Conservation (phyloP, 352 stramenopile genomes). For the Pythium rishiriense region DNA sequence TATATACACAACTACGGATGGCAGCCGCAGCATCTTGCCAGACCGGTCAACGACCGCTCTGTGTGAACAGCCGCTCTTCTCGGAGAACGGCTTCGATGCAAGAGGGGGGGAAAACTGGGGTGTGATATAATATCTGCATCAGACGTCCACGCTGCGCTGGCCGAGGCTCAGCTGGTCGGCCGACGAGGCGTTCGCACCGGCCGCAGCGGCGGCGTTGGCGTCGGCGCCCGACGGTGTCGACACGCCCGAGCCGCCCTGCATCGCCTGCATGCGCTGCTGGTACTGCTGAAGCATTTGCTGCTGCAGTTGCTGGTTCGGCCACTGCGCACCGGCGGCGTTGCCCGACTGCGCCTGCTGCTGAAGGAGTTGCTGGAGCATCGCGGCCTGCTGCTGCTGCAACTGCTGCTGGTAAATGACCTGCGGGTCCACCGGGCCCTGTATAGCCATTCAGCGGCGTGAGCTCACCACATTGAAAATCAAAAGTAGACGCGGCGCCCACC, state of each 20-base stretch:
- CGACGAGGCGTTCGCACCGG: slow-evolving; percentile 30
- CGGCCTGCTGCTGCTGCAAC: slow-evolving; percentile 84
- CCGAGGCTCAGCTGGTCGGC: slow-evolving; percentile 72
- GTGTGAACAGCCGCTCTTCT: background rate
- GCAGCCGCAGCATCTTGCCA: background rate
- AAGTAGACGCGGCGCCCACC: background rate
- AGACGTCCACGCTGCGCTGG: slow-evolving; percentile 81
- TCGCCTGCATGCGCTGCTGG: slow-evolving; percentile 77
- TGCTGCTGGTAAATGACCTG: slow-evolving; percentile 88
- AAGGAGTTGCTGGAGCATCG: slow-evolving; percentile 87
- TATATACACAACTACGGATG: slow-evolving; percentile 13
- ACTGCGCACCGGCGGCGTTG: slow-evolving; percentile 48
- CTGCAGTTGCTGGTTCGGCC: slow-evolving; percentile 80
- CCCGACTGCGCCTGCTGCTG: slow-evolving; percentile 78
- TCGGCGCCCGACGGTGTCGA: slow-evolving; percentile 54
- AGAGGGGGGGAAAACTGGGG: background rate
- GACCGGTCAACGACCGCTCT: too few relatives aligned
- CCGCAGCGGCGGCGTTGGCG: slow-evolving; percentile 32
- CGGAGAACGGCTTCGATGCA: background rate
- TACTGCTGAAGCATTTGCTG: slow-evolving; percentile 91
- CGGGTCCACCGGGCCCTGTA: slow-evolving; percentile 59
- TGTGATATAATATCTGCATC: slow-evolving; percentile 15
- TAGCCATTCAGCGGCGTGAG: background rate
- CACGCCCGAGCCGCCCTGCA: slow-evolving; percentile 45
- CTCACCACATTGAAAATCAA: background rate